Percentiles rank a stretch among this genome's conserved stretches.
These are phyloP conservation scores for Heliamphora pulchella DNA, from an alignment of 179 eudicot genomes.

Conservation along the genomic window DNA sequence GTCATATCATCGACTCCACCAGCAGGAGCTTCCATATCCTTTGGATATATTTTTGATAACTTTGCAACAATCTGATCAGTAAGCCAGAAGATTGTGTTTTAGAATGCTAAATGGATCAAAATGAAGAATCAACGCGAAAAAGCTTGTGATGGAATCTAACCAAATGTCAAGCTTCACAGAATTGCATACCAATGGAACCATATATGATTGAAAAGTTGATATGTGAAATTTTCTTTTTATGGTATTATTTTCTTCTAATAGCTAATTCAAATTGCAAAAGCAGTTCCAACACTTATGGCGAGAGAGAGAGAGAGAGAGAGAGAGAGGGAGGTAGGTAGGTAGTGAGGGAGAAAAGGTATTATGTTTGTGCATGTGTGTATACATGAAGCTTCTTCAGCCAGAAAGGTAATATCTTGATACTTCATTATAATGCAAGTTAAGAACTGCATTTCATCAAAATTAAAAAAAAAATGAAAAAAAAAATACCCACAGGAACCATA, in stretches of 20 bases:
- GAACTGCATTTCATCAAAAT: background rate
- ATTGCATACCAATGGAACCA: conserved; percentile 7
- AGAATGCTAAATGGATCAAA: background rate
- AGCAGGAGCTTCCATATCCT: conserved; percentile 93
- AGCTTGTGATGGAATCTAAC: background rate
- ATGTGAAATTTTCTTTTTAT: background rate
- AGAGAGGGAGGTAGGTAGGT: too few species aligned
- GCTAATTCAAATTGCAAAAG: background rate
- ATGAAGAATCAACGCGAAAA: background rate
- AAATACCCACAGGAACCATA: background rate
- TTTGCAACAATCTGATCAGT: conserved; percentile 58
- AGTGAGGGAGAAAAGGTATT: background rate
- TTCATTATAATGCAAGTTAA: background rate
- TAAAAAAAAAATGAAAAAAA: background rate
- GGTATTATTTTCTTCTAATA: background rate
- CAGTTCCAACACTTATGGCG: background rate
- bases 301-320: background rate
- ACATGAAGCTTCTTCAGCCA: background rate
- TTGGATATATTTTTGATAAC: conserved; percentile 69
- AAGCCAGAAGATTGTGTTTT: conserved; percentile 1
- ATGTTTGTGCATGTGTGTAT: background rate
- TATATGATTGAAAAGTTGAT: background rate
- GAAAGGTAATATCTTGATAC: background rate
- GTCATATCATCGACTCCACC: conserved; percentile 99
- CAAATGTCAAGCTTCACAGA: conserved; percentile 1